These are phyloP conservation scores for Capsicum baccatum DNA, from an alignment of 257 asterid genomes.

Conservation along the genomic window DNA sequence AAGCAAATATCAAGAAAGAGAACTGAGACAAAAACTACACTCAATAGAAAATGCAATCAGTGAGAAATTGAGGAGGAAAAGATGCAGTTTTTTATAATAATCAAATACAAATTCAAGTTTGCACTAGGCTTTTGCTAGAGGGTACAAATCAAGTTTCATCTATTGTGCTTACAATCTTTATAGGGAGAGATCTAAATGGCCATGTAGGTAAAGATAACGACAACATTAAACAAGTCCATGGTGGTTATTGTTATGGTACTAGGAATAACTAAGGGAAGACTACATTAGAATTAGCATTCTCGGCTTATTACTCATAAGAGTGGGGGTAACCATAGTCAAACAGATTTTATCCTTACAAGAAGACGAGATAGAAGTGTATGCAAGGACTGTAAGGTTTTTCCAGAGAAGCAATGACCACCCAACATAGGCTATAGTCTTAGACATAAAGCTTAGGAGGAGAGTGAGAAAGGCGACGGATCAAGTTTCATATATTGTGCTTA, in stretches of 20 bases:
- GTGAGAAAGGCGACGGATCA: background rate
- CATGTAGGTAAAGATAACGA: background rate
- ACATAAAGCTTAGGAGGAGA: background rate
- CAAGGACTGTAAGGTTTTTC: background rate
- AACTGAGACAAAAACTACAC: background rate
- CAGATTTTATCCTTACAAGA: background rate
- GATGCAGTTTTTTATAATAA: background rate
- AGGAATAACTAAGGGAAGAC: background rate
- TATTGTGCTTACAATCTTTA: too few species aligned
- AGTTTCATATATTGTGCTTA: conserved; percentile 12
- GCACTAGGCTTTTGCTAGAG: background rate
- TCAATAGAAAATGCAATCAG: conserved; percentile 2
- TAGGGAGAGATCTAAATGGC: background rate
- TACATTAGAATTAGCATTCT: background rate
- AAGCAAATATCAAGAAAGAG: background rate
- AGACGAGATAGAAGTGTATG: background rate
- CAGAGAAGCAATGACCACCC: background rate
- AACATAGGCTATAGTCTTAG: background rate
- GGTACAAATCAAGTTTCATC: background rate
- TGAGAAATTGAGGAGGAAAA: conserved; percentile 4
- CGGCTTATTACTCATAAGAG: background rate
- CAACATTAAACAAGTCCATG: background rate
- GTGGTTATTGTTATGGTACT: background rate
- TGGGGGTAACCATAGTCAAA: background rate
- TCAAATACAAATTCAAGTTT: background rate